Evolutionary conservation across 371 early-diverging fungal genomes (phyloP), one percentile per base, ranked within the genome.

Genomic region (Sporodiniella umbellata): DNA sequence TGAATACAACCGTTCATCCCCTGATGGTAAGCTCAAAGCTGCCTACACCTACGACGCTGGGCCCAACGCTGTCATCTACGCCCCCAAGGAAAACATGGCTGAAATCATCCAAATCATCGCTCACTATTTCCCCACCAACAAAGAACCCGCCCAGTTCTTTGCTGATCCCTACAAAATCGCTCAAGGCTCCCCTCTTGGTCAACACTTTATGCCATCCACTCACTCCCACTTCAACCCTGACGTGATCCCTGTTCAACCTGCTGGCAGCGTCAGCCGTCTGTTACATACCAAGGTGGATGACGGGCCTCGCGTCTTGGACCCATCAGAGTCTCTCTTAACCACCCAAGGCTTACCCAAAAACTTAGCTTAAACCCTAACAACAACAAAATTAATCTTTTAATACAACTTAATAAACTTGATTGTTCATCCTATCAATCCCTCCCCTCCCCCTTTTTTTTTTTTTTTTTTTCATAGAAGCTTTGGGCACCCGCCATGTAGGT

Each of bases 11-110:
- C 57, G 65, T n/a, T 55, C 70, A 6, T 60, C 72, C 17, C 78
- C 74, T 28, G 72, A 83, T 33, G 84, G 79, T 25, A 72, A 79
- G 58, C 64, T 63, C 50, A 80, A 80, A 68, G 89, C 88, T 19
- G 93, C 90, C 7, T 89, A 89, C 70, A 94, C 92, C n/a, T 93
- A 78, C 61, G 99, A 99, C 68, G 99, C 99, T 18, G 99, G 99
- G 42, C 97, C 99, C 48, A 99, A 99, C 66, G 95, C 98, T 2
- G 98, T 99, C 23, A 87, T 99, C 54, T 98, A 96, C 62, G 84
- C 93, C 15, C 85, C 84, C 46, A 73, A 81, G 62, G 72, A 84
- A 58, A 80, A 94, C 62, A 89, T 93, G 68, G 69, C 76, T 30
- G 92, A 93, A 62, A 83, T 98, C 46, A 80, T 95, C 25, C 78